phyloP scores from a whole-genome alignment of 192 early-diverging fungal genomes.

The Coemansia sp. region DNA sequence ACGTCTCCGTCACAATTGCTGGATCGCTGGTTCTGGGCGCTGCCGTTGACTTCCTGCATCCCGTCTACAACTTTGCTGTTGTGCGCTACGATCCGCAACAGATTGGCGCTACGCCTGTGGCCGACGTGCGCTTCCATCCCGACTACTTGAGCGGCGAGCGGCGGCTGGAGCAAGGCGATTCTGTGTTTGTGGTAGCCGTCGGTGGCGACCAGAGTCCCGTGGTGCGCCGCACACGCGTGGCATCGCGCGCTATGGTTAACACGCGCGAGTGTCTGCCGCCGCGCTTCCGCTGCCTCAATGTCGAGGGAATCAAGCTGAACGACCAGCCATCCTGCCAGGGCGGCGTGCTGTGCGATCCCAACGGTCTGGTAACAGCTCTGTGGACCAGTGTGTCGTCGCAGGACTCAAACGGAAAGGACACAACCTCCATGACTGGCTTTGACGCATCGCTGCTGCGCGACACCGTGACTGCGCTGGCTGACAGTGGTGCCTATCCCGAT shows the following conservation, averaged over 20 bases:
- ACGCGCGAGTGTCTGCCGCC: constrained; percentile 72
- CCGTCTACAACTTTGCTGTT: constrained; percentile 85
- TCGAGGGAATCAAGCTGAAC: constrained; percentile 72
- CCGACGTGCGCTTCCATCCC: constrained; percentile 53
- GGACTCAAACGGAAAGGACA: constrained; percentile 65
- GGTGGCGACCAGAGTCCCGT: constrained; percentile 64
- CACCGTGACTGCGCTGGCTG: constrained; percentile 46
- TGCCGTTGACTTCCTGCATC: constrained; percentile 81
- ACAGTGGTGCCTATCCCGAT: constrained; percentile 45
- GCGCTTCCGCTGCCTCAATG: constrained; percentile 74
- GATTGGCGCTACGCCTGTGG: constrained; percentile 74
- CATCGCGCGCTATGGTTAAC: constrained; percentile 59
- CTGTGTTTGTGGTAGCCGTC: constrained; percentile 67
- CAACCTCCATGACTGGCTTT: constrained; percentile 60
- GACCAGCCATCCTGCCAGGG: constrained; percentile 67
- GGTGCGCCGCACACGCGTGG: constrained; percentile 49
- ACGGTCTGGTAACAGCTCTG: constrained; percentile 63
- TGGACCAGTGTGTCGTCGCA: constrained; percentile 76
- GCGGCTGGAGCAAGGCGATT: constrained; percentile 50
- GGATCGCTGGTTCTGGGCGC: constrained; percentile 86
- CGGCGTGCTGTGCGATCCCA: constrained; percentile 62
- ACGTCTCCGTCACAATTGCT: constrained; percentile 87
- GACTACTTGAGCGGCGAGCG: constrained; percentile 31
- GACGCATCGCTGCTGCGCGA: constrained; percentile 38
- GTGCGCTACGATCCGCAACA: constrained; percentile 74